Evolutionary conservation across 2,329 filamentous ascomycete genomes (phyloP), one percentile per base, ranked within the genome.

Genomic region (Pseudomassariella vexata): DNA sequence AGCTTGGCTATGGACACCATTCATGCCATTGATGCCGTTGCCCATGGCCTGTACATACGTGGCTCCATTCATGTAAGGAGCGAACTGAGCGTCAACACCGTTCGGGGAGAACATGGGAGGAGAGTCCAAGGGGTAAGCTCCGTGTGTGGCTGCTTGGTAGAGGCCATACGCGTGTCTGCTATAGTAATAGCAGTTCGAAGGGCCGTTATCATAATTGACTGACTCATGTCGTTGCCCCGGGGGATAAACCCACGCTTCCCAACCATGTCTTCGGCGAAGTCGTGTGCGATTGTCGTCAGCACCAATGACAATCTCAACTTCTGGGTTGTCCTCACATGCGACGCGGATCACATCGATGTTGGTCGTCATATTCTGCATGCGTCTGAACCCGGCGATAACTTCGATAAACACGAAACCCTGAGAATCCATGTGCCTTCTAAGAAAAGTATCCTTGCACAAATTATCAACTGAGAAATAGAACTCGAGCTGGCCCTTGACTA

Each of bases 391-490:
- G 15, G 83, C 75, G 46, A 98, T 82, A 37, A 95, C 74, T 20
- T 73, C 70, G 31, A 98, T 64, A 30, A 78, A 79, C 10, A 95
- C 89, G 51, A 89, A 96, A 12, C 92, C 92, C 56, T 96, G 85
- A 1, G 84, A 85, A 54, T 98, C 90, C 92, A 98, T 96, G 47
- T 89, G 81, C 49, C 77, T 80, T 36, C 92, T 82, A 37, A 98
- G 70, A 59, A 79, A 96, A 50, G 85, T 71, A 52, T 98, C 92
- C 61, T 95, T 95, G 70, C 86, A 85, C 30, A 96, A 71, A 55
- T 98, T 98, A 51, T 95, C 85, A 18, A 95, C 75, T 1, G 90
- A 96, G 62, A 98, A 95, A 61, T 98, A 98, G 65, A 95, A 98
- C 50, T 95, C 87, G 22, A 88, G 73, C 52, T 73, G 65, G 42